These are phyloP conservation scores for Solanum phureja DNA, from an alignment of 257 asterid species.

Conservation along the genomic window DNA sequence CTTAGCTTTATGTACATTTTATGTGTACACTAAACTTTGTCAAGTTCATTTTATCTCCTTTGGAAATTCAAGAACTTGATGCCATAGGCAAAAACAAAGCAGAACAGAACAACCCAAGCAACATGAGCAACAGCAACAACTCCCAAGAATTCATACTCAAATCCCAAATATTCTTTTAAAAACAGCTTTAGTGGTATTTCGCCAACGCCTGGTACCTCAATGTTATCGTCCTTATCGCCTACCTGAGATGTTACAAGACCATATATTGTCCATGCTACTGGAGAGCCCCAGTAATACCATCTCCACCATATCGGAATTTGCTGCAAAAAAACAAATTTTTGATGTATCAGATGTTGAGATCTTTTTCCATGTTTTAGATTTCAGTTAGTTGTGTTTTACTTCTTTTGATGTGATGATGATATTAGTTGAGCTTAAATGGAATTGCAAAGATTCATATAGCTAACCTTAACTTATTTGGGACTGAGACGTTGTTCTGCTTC, in stretches of 20 bases:
- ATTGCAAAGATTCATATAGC: too few relatives aligned
- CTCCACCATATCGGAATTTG: constrained; percentile 89
- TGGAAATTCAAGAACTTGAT: constrained; percentile 45
- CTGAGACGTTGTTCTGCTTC: too few relatives aligned
- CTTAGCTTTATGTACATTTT: neutral
- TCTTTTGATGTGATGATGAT: too few relatives aligned
- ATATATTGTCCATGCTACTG: constrained; percentile 73
- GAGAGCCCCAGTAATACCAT: constrained; percentile 85
- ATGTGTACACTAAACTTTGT: neutral
- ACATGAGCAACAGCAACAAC: constrained; percentile 58
- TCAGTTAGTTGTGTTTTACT: neutral
- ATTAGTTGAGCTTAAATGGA: too few relatives aligned
- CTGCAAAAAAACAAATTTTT: constrained; percentile 12
- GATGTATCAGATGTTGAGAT: neutral
- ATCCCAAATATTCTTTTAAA: constrained; percentile 35
- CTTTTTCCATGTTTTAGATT: neutral
- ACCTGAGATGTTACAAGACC: constrained; percentile 74
- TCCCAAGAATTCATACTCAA: constrained; percentile 51
- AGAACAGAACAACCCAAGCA: constrained; percentile 23
- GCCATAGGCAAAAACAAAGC: constrained; percentile 22
- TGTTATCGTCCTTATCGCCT: constrained; percentile 23
- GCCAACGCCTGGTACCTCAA: constrained; percentile 36
- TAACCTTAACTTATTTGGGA: too few relatives aligned
- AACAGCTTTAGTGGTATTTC: constrained; percentile 29
- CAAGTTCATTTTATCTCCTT: constrained; percentile 15